Evolutionary conservation across 2,329 filamentous ascomycete genomes (phyloP).

Genomic region (Metarhizium anisopliae): DNA sequence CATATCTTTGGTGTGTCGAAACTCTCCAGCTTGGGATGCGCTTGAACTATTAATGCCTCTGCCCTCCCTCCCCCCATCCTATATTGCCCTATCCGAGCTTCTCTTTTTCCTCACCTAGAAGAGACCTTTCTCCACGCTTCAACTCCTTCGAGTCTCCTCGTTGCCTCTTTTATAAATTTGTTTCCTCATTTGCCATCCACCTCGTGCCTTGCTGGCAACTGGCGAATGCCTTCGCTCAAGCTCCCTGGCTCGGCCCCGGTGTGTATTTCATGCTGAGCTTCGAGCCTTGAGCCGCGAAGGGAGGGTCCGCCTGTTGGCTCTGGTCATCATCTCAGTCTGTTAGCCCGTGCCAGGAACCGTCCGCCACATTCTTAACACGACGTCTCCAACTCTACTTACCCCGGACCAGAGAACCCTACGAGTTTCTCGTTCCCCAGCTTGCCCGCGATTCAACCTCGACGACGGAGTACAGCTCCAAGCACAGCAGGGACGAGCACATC

Average conservation of each 20-base stretch:
- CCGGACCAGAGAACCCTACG: background rate
- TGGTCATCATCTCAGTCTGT: background rate
- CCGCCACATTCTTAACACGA: background rate
- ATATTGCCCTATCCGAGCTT: background rate
- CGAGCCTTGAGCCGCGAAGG: background rate
- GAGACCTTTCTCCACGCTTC: background rate
- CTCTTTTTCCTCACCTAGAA: background rate
- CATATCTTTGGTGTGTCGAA: background rate
- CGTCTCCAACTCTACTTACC: background rate
- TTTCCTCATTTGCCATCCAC: background rate
- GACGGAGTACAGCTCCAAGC: background rate
- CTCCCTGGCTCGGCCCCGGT: background rate
- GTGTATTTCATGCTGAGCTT: background rate
- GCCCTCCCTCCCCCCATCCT: slow-evolving; percentile 1
- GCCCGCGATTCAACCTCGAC: background rate
- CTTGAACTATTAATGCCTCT: slow-evolving; percentile 5
- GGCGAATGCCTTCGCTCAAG: background rate
- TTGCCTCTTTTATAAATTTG: background rate
- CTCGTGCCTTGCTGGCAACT: no score
- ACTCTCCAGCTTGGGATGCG: background rate
- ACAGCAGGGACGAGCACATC: no score
- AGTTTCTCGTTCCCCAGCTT: background rate
- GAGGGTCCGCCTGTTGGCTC: background rate
- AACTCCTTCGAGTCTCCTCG: background rate
- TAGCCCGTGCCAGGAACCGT: background rate